These are phyloP conservation scores for Dactylellina sp. DNA, from an alignment of 2,329 filamentous ascomycete genomes.

Conservation along the genomic window DNA sequence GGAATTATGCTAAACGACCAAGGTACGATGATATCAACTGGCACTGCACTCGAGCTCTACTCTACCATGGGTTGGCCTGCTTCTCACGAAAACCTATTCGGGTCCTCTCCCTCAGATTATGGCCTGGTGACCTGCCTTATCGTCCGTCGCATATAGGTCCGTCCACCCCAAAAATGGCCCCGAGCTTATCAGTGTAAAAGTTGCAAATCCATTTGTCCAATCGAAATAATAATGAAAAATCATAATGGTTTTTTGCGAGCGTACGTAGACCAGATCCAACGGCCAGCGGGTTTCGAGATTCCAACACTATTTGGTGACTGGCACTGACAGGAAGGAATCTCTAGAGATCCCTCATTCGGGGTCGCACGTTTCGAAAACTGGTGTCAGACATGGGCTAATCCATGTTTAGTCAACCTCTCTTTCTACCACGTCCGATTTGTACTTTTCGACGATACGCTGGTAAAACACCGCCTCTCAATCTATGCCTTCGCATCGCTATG, in stretches of 20 bases:
- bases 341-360: conserved; percentile 50
- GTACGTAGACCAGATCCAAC: conserved; percentile 32
- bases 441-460: conserved; percentile 40
- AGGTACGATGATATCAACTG: conserved; percentile 44
- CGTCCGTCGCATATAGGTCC: conserved; percentile 15
- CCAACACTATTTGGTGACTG: background rate
- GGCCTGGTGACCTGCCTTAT: conserved; percentile 49
- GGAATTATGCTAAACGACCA: background rate
- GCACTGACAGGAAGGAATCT: background rate
- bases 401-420: conserved; percentile 43
- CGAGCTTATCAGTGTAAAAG: conserved; percentile 32
- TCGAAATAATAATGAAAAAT: conserved; percentile 16
- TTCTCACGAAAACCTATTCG: background rate
- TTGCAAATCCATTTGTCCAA: conserved; percentile 18
- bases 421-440: background rate
- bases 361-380: conserved; percentile 54
- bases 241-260: conserved; percentile 21
- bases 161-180: background rate
- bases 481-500: conserved; percentile 38
- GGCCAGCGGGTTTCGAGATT: conserved; percentile 20
- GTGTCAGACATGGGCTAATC: conserved; percentile 52
- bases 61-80: conserved; percentile 52
- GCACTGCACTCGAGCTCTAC: background rate
- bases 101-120: background rate
- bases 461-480: conserved; percentile 45